These are phyloP conservation scores for Halenospora varia DNA, from an alignment of 495 filamentous ascomycete genomes.

Conservation along the genomic window DNA sequence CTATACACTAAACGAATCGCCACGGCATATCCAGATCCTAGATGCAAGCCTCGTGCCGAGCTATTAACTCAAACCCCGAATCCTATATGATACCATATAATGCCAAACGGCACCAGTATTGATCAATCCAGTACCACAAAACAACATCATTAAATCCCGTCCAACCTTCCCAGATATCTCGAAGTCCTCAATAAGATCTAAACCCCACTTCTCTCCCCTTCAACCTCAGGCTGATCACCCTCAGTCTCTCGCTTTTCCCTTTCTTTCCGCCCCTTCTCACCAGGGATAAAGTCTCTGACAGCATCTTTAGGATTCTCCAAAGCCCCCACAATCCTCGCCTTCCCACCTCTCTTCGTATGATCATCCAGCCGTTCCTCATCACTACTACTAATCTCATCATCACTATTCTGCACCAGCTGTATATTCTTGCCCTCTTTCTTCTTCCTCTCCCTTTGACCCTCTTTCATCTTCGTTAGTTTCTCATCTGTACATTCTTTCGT, in stretches of 20 bases:
- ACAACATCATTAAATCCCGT: too few species aligned
- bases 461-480: slow-evolving; percentile 37
- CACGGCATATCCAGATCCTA: too few species aligned
- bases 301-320: slow-evolving; percentile 19
- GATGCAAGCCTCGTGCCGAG: too few species aligned
- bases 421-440: slow-evolving; percentile 56
- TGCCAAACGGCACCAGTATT: too few species aligned
- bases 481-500: slow-evolving; percentile 50
- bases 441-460: slow-evolving; percentile 46
- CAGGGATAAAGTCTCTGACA: slow-evolving; percentile 15
- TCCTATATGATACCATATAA: too few species aligned
- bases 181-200: too few species aligned
- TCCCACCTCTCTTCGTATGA: slow-evolving; percentile 33
- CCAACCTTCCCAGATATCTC: too few species aligned
- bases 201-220: background rate
- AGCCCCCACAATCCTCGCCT: slow-evolving; percentile 40
- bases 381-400: slow-evolving; percentile 60
- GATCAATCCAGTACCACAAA: too few species aligned
- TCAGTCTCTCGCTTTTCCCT: slow-evolving; percentile 21
- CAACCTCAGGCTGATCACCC: slow-evolving; percentile 10
- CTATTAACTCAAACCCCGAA: too few species aligned
- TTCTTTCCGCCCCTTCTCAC: slow-evolving; percentile 14
- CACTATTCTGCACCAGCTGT: slow-evolving; percentile 58
- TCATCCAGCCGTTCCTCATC: slow-evolving; percentile 68
- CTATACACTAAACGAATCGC: too few species aligned